phyloP scores from a whole-genome alignment of 306 rosid species.

The Acacia melanoxylon region DNA sequence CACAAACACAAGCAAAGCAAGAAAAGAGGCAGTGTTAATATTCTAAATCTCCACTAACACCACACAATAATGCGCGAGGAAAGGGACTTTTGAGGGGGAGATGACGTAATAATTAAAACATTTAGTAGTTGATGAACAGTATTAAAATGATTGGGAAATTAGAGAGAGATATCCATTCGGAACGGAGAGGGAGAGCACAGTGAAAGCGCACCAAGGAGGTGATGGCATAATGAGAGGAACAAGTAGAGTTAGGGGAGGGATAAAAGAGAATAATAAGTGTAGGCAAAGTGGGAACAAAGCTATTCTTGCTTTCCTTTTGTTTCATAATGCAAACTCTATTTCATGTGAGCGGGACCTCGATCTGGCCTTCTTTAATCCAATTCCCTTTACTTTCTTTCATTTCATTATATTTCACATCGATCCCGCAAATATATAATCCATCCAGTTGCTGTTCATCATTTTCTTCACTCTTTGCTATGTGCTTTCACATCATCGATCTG shows the following conservation, averaged over 20 bases:
- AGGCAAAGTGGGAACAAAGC: constrained; percentile 60
- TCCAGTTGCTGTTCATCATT: not conserved
- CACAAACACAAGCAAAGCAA: not conserved
- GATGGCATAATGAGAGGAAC: constrained; percentile 40
- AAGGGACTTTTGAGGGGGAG: constrained; percentile 20
- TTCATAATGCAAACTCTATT: constrained; percentile 29
- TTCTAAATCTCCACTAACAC: constrained; percentile 21
- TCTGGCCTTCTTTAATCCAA: not conserved
- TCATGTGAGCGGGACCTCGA: not conserved
- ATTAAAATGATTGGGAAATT: not conserved
- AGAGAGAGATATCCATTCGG: not conserved
- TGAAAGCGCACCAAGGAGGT: constrained; percentile 48
- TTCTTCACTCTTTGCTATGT: not conserved
- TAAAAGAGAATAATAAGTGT: constrained; percentile 32
- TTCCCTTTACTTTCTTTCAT: too few relatives aligned
- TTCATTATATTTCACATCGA: not conserved
- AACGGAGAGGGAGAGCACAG: constrained; percentile 30
- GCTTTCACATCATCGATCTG: not conserved
- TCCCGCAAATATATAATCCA: not conserved
- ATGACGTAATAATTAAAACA: constrained; percentile 35
- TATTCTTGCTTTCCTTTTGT: constrained; percentile 34
- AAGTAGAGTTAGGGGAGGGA: not conserved
- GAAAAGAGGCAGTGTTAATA: not conserved
- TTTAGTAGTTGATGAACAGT: not conserved
- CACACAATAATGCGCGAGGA: not conserved